Evolutionary conservation across 2,329 filamentous ascomycete species (phyloP).

Genomic region (Emergomyces pasteurianus): DNA sequence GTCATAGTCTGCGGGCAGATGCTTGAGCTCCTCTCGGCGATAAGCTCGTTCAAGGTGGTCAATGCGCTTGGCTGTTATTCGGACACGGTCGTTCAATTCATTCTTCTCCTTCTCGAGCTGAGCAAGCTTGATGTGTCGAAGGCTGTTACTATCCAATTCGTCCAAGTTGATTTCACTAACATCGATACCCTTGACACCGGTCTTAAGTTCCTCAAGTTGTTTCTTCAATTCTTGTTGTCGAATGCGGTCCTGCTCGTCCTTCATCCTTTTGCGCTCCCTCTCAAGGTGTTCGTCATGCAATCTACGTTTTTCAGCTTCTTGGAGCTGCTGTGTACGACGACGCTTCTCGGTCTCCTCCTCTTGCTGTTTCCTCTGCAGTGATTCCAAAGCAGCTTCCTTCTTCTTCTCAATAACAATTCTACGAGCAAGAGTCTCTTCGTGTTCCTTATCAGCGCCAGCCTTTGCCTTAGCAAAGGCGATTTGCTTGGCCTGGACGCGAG

Average conservation of each 20-base stretch:
- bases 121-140: slow-evolving; percentile 87
- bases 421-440: slow-evolving; percentile 69
- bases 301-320: slow-evolving; percentile 80
- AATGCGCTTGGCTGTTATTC: slow-evolving; percentile 86
- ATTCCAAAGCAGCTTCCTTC: slow-evolving; percentile 87
- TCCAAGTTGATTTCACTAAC: slow-evolving; percentile 61
- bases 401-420: slow-evolving; percentile 91
- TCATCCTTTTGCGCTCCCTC: slow-evolving; percentile 72
- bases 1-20: slow-evolving; percentile 75
- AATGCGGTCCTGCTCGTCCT: slow-evolving; percentile 79
- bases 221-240: slow-evolving; percentile 90
- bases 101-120: slow-evolving; percentile 98
- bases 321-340: slow-evolving; percentile 72
- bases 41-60: slow-evolving; percentile 96
- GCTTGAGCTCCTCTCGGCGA: slow-evolving; percentile 90
- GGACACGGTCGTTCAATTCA: slow-evolving; percentile 79
- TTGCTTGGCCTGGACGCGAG: slow-evolving; percentile 65
- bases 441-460: slow-evolving; percentile 84
- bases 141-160: slow-evolving; percentile 75
- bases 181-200: slow-evolving; percentile 70
- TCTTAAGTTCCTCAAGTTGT: slow-evolving; percentile 82
- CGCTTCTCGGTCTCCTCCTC: slow-evolving; percentile 85
- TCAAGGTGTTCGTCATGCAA: slow-evolving; percentile 87
- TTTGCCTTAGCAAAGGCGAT: slow-evolving; percentile 70
- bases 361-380: slow-evolving; percentile 77